Evolutionary conservation across 129 eudicot genomes (phyloP), one percentile per base, ranked within the genome.

Genomic region (Logfia minima): DNA sequence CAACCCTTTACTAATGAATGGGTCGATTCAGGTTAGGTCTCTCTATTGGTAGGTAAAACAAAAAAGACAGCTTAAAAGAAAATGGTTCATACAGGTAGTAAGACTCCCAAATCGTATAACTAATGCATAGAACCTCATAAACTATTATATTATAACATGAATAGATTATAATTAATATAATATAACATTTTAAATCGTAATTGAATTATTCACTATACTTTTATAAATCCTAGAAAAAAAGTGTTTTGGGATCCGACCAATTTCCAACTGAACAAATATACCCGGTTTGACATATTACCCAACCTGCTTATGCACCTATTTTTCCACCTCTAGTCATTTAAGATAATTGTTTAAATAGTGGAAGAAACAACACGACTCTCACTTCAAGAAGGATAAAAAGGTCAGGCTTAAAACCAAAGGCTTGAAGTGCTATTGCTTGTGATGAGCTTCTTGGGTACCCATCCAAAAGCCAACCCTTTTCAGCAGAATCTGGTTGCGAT

Each of bases 371-470:
- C 21, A 52, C 21, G 7, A 16, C n/a, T 52, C 59, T 52, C 21
- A 91, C 97, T 26, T 91, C 97, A 53, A 91, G 90, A 77, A 91
- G 97, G 79, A 91, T 80, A 76, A 91, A 89, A 75, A 91, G 79
- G 81, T 88, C 92, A 19, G 97, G 97, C 45, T 84, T 83, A 48
- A 91, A 86, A 52, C 97, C 94, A 21, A 79, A 84, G 17, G 71
- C 86, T 77, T 85, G 80, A 69, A 91, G 95, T 58, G 92, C 89
- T 21, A 73, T 79, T 80, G 95, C 97, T 91, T 91, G 95, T 11
- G 97, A 91, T 78, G 71, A 83, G 81, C 97, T 91, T 80, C 95
- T 75, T 21, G 95, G 97, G 77, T 89, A 91, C 72, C 95, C 97
- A 78, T 91, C 97, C 75, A 91, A 73, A 83, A 91, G 97, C 95